Conservation (phyloP, 768 basidiomycete species). For the Tubosaeta sp. region DNA sequence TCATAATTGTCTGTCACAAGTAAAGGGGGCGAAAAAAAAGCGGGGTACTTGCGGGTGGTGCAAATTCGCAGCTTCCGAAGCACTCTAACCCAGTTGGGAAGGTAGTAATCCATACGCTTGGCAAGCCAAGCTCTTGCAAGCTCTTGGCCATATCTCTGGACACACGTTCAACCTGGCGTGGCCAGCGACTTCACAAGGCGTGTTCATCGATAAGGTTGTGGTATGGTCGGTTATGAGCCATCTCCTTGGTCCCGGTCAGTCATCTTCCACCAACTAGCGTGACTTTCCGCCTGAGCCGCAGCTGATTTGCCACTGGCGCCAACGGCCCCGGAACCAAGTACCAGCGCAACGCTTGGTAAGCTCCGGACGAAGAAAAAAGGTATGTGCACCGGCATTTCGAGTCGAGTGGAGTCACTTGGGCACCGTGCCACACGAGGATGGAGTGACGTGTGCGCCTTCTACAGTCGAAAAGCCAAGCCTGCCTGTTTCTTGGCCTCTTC, state of each 20-base stretch:
- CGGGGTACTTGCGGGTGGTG: background rate
- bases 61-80: background rate
- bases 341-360: background rate
- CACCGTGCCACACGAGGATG: slow-evolving; percentile 1
- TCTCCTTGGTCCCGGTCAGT: background rate
- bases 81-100: slow-evolving; percentile 5
- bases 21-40: background rate
- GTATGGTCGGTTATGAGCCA: background rate
- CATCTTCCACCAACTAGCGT: background rate
- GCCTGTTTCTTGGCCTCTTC: background rate
- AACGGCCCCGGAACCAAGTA: background rate
- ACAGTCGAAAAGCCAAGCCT: slow-evolving; percentile 11
- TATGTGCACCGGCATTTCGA: background rate
- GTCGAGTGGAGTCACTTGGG: slow-evolving; percentile 5
- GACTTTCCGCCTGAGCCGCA: background rate
- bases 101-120: slow-evolving; percentile 20
- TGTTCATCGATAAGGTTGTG: background rate
- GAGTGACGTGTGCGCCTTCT: background rate
- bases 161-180: background rate
- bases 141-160: too few relatives aligned
- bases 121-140: too few relatives aligned
- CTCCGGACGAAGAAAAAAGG: background rate
- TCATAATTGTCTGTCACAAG: background rate
- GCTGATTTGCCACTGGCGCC: background rate
- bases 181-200: background rate